phyloP scores from a whole-genome alignment of 2,329 filamentous ascomycete species.

The Claviceps sp. region DNA sequence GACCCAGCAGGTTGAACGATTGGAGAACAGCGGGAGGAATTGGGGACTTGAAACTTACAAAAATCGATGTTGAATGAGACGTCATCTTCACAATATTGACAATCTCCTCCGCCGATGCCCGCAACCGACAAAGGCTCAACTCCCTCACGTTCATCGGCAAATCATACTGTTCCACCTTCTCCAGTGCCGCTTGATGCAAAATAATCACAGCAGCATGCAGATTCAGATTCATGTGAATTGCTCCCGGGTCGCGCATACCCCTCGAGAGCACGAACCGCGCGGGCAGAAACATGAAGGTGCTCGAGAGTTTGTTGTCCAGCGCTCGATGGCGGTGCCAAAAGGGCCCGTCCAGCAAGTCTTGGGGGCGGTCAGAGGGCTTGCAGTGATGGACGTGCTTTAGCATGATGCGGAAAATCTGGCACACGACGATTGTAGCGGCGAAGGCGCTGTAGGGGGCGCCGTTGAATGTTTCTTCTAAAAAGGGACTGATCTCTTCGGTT shows the following conservation, averaged over 20 bases:
- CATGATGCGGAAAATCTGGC: slow-evolving; percentile 69
- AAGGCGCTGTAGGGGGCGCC: slow-evolving; percentile 55
- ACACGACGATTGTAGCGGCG: slow-evolving; percentile 58
- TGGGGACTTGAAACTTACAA: slow-evolving; percentile 37
- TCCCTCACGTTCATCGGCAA: slow-evolving; percentile 52
- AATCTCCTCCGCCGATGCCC: slow-evolving; percentile 73
- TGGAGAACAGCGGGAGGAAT: too few species aligned
- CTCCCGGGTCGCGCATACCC: slow-evolving; percentile 54
- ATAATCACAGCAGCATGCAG: slow-evolving; percentile 81
- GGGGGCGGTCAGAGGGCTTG: slow-evolving; percentile 54
- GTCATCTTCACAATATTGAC: slow-evolving; percentile 71
- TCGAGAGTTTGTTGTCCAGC: slow-evolving; percentile 69
- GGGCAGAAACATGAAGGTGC: slow-evolving; percentile 66
- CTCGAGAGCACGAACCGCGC: slow-evolving; percentile 58
- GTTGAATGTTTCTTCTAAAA: slow-evolving; percentile 50
- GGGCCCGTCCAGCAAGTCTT: slow-evolving; percentile 58
- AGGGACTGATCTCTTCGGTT: slow-evolving; percentile 46
- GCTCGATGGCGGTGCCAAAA: slow-evolving; percentile 81
- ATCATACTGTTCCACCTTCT: slow-evolving; percentile 63
- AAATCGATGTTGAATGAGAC: slow-evolving; percentile 52
- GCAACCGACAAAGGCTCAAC: slow-evolving; percentile 59
- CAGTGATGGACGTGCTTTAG: slow-evolving; percentile 67
- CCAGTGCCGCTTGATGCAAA: slow-evolving; percentile 76
- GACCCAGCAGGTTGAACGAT: too few species aligned
- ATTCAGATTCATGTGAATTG: slow-evolving; percentile 76